Evolutionary conservation across 2,329 filamentous ascomycete genomes (phyloP), one percentile per base, ranked within the genome.

Genomic region (Rutstroemia sp.): DNA sequence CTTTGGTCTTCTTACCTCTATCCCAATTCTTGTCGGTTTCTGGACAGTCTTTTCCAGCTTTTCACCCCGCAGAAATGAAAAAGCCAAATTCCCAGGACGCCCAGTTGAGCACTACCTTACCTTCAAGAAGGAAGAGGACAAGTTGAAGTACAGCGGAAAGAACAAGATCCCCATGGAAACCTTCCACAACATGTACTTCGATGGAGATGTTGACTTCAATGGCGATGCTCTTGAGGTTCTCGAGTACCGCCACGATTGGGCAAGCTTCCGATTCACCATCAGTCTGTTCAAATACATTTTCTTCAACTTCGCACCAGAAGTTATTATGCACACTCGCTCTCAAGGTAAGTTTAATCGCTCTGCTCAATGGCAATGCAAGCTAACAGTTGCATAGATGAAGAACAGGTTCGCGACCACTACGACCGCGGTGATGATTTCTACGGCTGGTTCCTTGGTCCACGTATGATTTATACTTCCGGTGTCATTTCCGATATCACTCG

Each of bases 391-490:
- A 38, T 64, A 90, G 92, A 97, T 66, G 92, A 96, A 81, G 92
- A 97, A 74, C 94, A 97, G 76, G 92, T 97, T 57, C 90, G 92
- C 70, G 90, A 92, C 73, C 91, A 96, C 78, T 99, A 99, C 75
- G 94, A 97, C 80, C 87, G 91, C 63, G 94, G 94, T 70, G 91
- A 99, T 72, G 94, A 97, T 75, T 96, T 96, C 77, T 99, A 99
- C 79, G 87, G 84, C 72, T 99, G 92, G 91, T 97, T 97, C 81
- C 83, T 97, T 61, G 94, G 94, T 60, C 92, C 92, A 58, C 92
- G 92, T 70, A 99, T 97, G 94, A 90, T 97, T 75, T 97, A 97
- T 78, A 99, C 94, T 51, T 95, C 89, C 51, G 94, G 94, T 67
- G 79, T 99, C 68, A 95, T 99, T 71, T 87, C 88, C 60, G 91